Conservation (phyloP, 2,329 filamentous ascomycete genomes). For the Colletotrichum abscissum region DNA sequence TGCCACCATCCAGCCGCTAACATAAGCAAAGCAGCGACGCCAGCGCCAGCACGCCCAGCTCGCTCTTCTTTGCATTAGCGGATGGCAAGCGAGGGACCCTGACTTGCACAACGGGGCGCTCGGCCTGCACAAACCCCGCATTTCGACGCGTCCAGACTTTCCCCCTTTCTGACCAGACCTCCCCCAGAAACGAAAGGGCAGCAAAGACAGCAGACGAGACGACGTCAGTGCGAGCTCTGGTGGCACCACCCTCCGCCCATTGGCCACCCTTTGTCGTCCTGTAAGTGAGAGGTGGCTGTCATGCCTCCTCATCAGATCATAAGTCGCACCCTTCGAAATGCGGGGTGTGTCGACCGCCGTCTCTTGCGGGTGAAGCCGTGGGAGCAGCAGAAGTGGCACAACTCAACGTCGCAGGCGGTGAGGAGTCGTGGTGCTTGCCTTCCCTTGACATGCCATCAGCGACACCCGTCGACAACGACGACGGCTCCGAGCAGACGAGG, state of each 20-base stretch:
- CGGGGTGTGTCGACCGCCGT: constrained; percentile 21
- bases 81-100: constrained; percentile 15
- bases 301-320: constrained; percentile 26
- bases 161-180: background rate
- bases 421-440: background rate
- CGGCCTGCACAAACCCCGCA: constrained; percentile 28
- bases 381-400: constrained; percentile 1
- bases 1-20: background rate
- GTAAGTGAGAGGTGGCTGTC: constrained; percentile 1
- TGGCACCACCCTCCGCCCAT: constrained; percentile 20
- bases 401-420: constrained; percentile 14
- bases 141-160: constrained; percentile 28
- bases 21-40: background rate
- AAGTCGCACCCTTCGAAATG: constrained; percentile 21
- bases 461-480: background rate
- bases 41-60: background rate
- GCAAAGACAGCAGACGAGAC: constrained; percentile 27
- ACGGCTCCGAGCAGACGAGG: background rate
- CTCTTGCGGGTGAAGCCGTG: background rate
- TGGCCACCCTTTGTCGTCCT: background rate
- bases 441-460: background rate
- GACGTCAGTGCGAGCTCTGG: constrained; percentile 20
- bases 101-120: constrained; percentile 8
- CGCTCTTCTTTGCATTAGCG: constrained; percentile 5
- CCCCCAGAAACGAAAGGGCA: background rate